Percentiles rank a stretch among this genome's conserved stretches.
These are phyloP conservation scores for Mortierella hygrophila DNA, from an alignment of 192 early-diverging fungal genomes.

Conservation along the genomic window DNA sequence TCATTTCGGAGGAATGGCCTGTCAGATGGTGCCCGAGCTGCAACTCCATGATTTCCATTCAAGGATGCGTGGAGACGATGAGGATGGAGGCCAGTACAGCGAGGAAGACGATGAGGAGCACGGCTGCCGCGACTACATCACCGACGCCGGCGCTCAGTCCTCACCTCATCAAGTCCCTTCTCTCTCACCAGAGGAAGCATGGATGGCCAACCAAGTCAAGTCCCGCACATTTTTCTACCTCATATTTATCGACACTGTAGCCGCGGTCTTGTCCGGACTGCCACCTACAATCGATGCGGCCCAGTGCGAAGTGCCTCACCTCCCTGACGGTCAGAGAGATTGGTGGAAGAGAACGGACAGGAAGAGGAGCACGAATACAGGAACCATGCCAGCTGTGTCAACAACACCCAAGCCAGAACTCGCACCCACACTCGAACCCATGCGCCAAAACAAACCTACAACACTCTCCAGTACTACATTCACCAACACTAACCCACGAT, in stretches of 20 bases:
- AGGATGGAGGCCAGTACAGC: background rate
- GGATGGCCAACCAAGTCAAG: background rate
- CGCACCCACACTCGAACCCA: background rate
- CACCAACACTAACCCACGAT: background rate
- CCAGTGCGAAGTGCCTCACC: background rate
- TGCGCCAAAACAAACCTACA: background rate
- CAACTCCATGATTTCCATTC: background rate
- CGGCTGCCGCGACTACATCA: background rate
- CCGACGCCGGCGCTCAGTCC: background rate
- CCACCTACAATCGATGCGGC: background rate
- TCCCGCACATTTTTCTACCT: background rate
- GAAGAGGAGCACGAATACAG: background rate
- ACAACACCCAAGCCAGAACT: background rate
- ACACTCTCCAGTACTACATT: background rate
- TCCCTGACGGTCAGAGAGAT: background rate
- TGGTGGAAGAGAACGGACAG: background rate
- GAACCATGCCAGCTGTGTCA: background rate
- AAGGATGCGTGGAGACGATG: background rate
- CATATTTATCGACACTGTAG: background rate
- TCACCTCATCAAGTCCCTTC: background rate
- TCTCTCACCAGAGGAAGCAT: background rate
- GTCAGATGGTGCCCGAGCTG: background rate
- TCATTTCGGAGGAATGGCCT: constrained; percentile 1
- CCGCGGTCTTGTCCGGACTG: background rate
- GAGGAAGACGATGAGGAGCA: background rate